Percentiles rank a stretch among this genome's conserved stretches.
phyloP scores from a whole-genome alignment of 495 filamentous ascomycete species.

The Podospora pseudoanserina region DNA sequence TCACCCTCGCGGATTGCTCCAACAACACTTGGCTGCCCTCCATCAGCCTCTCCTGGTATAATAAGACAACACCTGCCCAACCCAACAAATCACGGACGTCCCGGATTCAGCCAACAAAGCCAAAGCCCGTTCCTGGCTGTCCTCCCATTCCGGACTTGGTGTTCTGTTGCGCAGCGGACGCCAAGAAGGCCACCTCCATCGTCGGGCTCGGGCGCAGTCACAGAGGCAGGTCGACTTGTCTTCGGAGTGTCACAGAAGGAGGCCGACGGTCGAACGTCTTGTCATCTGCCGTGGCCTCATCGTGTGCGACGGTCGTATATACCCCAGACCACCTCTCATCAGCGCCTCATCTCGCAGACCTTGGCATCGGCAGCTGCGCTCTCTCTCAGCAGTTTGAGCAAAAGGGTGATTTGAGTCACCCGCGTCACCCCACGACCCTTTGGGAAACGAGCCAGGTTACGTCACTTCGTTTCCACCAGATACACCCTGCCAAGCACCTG shows the following conservation, averaged over 20 bases:
- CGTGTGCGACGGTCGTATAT: background rate
- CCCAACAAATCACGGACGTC: background rate
- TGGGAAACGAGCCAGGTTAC: conserved; percentile 11
- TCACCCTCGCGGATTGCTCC: too few relatives aligned
- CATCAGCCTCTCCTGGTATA: background rate
- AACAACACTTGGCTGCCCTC: too few relatives aligned
- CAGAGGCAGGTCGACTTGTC: background rate
- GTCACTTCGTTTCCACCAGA: conserved; percentile 15
- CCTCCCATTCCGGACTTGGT: background rate
- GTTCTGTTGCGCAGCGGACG: background rate
- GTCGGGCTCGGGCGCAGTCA: background rate
- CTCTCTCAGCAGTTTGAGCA: background rate
- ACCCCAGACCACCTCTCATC: conserved; percentile 8
- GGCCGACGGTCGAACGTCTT: conserved; percentile 1
- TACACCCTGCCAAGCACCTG: conserved; percentile 3
- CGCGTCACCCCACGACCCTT: conserved; percentile 9
- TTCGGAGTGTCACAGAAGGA: conserved; percentile 3
- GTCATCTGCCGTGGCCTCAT: conserved; percentile 13
- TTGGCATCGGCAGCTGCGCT: conserved; percentile 15
- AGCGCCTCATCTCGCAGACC: background rate
- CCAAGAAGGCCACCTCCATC: conserved; percentile 2
- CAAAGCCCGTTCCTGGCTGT: background rate
- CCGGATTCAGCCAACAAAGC: background rate
- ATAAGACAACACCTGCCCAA: background rate
- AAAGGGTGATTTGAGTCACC: conserved; percentile 16